Evolutionary conservation across 179 eudicot genomes (phyloP).

Genomic region (Beta corolliflora): DNA sequence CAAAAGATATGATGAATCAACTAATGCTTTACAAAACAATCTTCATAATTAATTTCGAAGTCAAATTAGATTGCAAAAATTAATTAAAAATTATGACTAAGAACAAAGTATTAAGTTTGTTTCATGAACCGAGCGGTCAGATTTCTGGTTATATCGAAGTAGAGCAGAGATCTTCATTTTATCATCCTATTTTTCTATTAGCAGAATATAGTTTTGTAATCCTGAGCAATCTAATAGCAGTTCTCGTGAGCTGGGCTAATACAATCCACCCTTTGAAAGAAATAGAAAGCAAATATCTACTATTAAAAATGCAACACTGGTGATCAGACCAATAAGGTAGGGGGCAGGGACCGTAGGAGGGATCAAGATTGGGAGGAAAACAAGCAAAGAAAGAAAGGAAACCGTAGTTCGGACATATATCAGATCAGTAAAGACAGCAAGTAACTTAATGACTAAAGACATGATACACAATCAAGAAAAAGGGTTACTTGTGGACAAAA

Average conservation of each 20-base stretch:
- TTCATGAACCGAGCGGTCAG: not conserved
- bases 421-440: not conserved
- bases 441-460: not conserved
- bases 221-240: not conserved
- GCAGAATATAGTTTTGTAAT: not conserved
- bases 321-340: not conserved
- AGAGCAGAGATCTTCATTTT: not conserved
- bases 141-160: not conserved
- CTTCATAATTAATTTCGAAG: no score
- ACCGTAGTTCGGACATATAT: not conserved
- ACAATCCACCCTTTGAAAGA: not conserved
- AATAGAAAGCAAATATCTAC: no score
- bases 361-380: not conserved
- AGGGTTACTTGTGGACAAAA: not conserved
- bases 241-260: no score
- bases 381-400: not conserved
- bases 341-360: not conserved
- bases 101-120: no score
- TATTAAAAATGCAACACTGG: not conserved
- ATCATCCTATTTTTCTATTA: not conserved
- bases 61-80: no score
- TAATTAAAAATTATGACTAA: no score
- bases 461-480: not conserved
- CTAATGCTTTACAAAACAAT: no score
- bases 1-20: no score